Evolutionary conservation across 371 early-diverging fungal genomes (phyloP).

Genomic region (Mortierella sp.): DNA sequence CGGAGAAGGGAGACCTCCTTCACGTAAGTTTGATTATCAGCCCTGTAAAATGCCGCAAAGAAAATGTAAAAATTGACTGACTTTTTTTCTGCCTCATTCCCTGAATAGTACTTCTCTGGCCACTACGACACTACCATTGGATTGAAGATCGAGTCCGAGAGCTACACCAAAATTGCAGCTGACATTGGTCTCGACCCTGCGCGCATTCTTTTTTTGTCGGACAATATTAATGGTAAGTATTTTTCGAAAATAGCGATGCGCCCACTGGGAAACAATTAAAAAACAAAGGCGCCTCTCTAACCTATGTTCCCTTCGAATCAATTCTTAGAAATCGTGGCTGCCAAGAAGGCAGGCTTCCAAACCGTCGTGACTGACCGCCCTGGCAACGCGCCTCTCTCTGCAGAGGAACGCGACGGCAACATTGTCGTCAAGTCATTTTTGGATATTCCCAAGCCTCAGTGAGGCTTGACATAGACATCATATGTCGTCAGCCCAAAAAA

Average conservation of each 20-base stretch:
- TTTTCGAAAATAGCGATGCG: too few relatives aligned
- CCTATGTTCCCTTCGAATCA: not conserved
- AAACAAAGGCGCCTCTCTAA: not conserved
- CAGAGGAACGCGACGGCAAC: conserved; percentile 28
- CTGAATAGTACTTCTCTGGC: conserved; percentile 77
- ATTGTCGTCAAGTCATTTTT: conserved; percentile 49
- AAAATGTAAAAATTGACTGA: too few relatives aligned
- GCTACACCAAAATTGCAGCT: conserved; percentile 81
- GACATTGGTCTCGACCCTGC: conserved; percentile 71
- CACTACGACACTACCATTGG: conserved; percentile 94
- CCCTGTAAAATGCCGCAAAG: too few relatives aligned
- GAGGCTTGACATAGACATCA: too few relatives aligned
- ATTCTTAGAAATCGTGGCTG: conserved; percentile 82
- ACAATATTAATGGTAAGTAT: conserved; percentile 82
- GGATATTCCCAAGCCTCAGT: conserved; percentile 46
- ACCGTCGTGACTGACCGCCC: conserved; percentile 81
- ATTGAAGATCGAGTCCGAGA: conserved; percentile 73
- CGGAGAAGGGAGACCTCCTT: conserved; percentile 86
- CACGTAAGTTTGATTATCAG: conserved; percentile 57
- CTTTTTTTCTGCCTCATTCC: not conserved
- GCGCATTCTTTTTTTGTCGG: conserved; percentile 86
- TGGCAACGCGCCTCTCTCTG: conserved; percentile 77
- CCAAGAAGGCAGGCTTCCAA: conserved; percentile 80
- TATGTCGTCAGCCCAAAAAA: too few relatives aligned
- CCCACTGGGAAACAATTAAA: too few relatives aligned